Evolutionary conservation across 805 yeast species (phyloP).

Genomic region (Pichia cephalocereana): DNA sequence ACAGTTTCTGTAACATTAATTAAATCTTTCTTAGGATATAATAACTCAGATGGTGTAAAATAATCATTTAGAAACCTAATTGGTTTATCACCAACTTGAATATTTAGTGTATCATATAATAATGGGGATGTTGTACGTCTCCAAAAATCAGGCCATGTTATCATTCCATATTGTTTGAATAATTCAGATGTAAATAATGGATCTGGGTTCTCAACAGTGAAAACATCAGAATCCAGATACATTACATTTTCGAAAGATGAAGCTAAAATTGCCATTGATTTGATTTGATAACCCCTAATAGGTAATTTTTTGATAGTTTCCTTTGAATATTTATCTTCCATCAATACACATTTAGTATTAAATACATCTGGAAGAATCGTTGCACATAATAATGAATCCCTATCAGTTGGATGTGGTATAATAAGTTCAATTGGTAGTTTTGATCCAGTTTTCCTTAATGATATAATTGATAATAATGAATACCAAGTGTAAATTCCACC

Average conservation of each 20-base stretch:
- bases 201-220: slow-evolving; percentile 36
- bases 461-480: slow-evolving; percentile 30
- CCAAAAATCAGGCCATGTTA: slow-evolving; percentile 77
- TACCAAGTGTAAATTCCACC: slow-evolving; percentile 37
- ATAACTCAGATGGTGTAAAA: slow-evolving; percentile 17
- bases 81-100: slow-evolving; percentile 22
- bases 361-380: slow-evolving; percentile 26
- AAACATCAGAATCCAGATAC: slow-evolving; percentile 39
- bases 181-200: slow-evolving; percentile 29
- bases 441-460: slow-evolving; percentile 35
- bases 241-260: slow-evolving; percentile 38
- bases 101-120: slow-evolving; percentile 33
- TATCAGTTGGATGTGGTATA: slow-evolving; percentile 10
- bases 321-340: slow-evolving; percentile 29
- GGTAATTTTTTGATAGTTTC: slow-evolving; percentile 15
- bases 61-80: slow-evolving; percentile 19
- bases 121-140: slow-evolving; percentile 56
- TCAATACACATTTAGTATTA: slow-evolving; percentile 34
- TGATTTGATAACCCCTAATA: slow-evolving; percentile 30
- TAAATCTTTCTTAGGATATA: slow-evolving; percentile 20
- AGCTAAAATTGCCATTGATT: slow-evolving; percentile 34
- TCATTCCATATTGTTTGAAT: slow-evolving; percentile 39
- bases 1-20: slow-evolving; percentile 10
- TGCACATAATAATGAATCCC: slow-evolving; percentile 23
- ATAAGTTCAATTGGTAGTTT: slow-evolving; percentile 26